Base-by-base conservation (phyloP, 768 basidiomycete species). In the Suillus alpinus region DNA sequence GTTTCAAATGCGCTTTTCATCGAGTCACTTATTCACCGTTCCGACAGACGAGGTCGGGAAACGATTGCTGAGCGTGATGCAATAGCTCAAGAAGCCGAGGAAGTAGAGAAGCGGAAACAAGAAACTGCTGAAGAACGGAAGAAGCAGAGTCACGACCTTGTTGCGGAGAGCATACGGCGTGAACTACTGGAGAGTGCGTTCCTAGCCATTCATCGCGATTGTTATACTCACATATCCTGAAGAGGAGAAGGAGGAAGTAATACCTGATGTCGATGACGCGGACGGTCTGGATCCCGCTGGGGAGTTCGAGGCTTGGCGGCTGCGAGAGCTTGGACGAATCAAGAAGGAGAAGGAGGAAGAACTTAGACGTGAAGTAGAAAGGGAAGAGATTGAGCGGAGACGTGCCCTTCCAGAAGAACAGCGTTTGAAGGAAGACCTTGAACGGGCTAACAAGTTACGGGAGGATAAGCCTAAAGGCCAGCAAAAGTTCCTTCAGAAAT, bases 281-380 rank as follows among this genome's bases (percentile, higher is more conserved):
- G 97, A 99, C 68, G 96, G 92, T 1, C 71, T 95, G 52, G 95
- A 98, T 68, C 92, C 95, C 2, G 81, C 84, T 16, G 87, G 73
- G 57, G 97, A 98, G 73, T 99, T 99, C 66, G 95, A 98, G 69
- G 92, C 89, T 4, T 99, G 97, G 97, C 84, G 97, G 59, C 75
- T 98, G 53, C 86, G 97, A 62, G 97, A 99, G 72, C 83, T 99
- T 8, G 87, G 82, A n/a, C 84, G 97, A 62, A 92, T 99, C 63
- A 94, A 96, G 74, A 85, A 88, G 58, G 97, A 99, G 76, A 93
- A 95, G 73, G 94, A 97, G 72, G 94, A 89, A 0, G 88, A 91
- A 60, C 71, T 95, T 7, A 83, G 78, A 16, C 82, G 89, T 4
- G 94, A 97, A 68, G 81, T 87, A 65, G 95, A 98, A 69, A 82